Evolutionary conservation across 768 basidiomycete genomes (phyloP).

Genomic region (Suillus subaureus): DNA sequence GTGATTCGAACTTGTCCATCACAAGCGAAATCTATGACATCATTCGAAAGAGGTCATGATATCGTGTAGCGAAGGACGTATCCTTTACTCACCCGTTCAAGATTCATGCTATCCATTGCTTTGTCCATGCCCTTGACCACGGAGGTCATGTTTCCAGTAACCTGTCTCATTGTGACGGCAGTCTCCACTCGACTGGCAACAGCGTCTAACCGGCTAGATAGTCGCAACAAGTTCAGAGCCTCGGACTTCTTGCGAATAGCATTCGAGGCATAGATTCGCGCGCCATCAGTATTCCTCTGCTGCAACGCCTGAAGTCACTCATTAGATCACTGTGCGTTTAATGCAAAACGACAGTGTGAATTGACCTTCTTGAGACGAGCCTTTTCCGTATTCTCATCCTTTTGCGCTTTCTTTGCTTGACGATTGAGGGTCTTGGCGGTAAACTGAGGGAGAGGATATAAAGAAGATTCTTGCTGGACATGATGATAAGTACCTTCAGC

Average conservation of each 20-base stretch:
- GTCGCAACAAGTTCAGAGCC: conserved; percentile 83
- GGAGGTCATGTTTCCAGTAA: conserved; percentile 95
- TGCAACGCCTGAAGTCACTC: conserved; percentile 72
- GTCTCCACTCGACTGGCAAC: conserved; percentile 97
- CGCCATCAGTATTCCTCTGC: conserved; percentile 96
- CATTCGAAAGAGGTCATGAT: conserved; percentile 1
- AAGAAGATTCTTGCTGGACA: conserved; percentile 17
- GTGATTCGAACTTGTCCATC: conserved; percentile 98
- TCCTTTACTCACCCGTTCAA: conserved; percentile 74
- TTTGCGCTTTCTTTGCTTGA: conserved; percentile 97
- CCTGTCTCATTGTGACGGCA: conserved; percentile 95
- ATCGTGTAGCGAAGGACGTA: not conserved
- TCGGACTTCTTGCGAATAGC: conserved; percentile 99
- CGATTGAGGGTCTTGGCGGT: conserved; percentile 94
- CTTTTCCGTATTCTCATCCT: conserved; percentile 91
- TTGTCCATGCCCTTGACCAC: conserved; percentile 99
- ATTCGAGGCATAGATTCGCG: conserved; percentile 96
- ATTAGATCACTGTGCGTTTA: not conserved
- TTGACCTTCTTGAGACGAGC: conserved; percentile 88
- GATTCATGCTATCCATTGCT: conserved; percentile 99
- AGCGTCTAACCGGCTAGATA: conserved; percentile 93
- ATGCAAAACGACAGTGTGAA: conserved; percentile 3
- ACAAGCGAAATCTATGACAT: conserved; percentile 84
- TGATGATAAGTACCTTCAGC: conserved; percentile 70
- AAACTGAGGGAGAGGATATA: conserved; percentile 58